phyloP scores from a whole-genome alignment of 352 stramenopile genomes.

The Phytophthora sp. region DNA sequence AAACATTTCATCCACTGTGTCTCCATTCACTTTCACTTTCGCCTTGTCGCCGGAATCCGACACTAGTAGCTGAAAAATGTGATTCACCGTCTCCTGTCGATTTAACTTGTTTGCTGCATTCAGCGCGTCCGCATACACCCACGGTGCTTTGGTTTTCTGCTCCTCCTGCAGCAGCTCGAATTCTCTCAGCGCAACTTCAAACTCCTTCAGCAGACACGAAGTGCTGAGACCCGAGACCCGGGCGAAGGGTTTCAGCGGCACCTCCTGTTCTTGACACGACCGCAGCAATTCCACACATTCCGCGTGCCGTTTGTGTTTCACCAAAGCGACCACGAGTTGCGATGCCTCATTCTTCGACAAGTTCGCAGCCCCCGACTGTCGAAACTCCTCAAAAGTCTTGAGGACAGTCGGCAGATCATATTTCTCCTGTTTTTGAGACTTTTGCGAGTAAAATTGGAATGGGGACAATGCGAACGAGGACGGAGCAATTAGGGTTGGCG shows the following conservation, averaged over 20 bases:
- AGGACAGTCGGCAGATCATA: no score
- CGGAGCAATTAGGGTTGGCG: no score
- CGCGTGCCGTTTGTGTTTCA: constrained; percentile 16
- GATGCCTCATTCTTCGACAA: constrained; percentile 4
- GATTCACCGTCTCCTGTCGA: background rate
- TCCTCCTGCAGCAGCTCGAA: background rate
- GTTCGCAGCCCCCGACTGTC: background rate
- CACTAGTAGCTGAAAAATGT: constrained; percentile 2
- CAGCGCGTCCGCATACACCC: constrained; percentile 2
- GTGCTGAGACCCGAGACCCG: background rate
- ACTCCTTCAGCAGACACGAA: background rate
- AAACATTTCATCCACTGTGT: constrained; percentile 43
- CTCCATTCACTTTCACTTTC: background rate
- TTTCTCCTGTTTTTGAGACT: background rate
- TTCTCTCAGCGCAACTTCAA: background rate
- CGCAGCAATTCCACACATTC: constrained; percentile 58
- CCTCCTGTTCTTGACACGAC: constrained; percentile 48
- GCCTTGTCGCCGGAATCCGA: background rate
- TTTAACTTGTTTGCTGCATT: constrained; percentile 5
- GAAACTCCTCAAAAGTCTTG: background rate
- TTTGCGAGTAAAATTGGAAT: background rate
- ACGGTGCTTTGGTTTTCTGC: background rate
- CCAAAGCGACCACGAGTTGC: background rate
- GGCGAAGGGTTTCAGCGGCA: constrained; percentile 53
- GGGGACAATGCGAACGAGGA: no score